Evolutionary conservation across 768 basidiomycete genomes (phyloP).

Genomic region (Naganishia vaughanmartiniae): DNA sequence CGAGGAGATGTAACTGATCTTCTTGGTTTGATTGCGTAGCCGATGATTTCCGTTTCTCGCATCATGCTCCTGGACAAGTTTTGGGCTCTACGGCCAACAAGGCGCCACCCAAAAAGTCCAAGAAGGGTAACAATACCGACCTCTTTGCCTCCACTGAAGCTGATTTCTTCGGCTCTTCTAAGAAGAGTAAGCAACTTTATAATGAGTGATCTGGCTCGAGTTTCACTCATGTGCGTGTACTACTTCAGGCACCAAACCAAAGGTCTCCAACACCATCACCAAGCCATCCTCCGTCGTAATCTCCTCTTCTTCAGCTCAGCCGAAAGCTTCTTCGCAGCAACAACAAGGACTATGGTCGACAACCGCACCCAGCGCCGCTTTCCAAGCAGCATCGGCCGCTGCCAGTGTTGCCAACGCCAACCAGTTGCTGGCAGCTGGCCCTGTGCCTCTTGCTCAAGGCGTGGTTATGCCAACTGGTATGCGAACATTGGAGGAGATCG

Average conservation of each 20-base stretch:
- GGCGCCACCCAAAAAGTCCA: slow-evolving; percentile 7
- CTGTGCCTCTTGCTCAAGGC: background rate
- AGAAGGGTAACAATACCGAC: slow-evolving; percentile 31
- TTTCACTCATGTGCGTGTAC: background rate
- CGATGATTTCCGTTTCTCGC: slow-evolving; percentile 48
- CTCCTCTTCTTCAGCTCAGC: slow-evolving; percentile 13
- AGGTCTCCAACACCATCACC: background rate
- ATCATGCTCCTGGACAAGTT: slow-evolving; percentile 30
- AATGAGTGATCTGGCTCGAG: background rate
- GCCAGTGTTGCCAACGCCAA: slow-evolving; percentile 9
- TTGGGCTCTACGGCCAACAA: slow-evolving; percentile 25
- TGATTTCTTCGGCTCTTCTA: slow-evolving; percentile 44
- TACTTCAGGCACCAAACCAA: slow-evolving; percentile 5
- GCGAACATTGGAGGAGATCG: slow-evolving; percentile 52
- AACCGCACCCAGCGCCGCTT: slow-evolving; percentile 3
- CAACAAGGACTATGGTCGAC: slow-evolving; percentile 23
- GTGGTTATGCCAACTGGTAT: slow-evolving; percentile 3
- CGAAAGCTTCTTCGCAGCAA: slow-evolving; percentile 15
- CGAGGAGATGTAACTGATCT: background rate
- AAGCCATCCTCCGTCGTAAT: slow-evolving; percentile 14
- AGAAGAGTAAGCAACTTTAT: slow-evolving; percentile 30
- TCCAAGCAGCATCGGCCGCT: slow-evolving; percentile 23
- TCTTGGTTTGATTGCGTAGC: slow-evolving; percentile 26
- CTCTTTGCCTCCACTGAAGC: slow-evolving; percentile 50
- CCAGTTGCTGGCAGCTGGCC: background rate